Conservation (phyloP, 2,329 filamentous ascomycete genomes). For the Tympanopsis confertula region DNA sequence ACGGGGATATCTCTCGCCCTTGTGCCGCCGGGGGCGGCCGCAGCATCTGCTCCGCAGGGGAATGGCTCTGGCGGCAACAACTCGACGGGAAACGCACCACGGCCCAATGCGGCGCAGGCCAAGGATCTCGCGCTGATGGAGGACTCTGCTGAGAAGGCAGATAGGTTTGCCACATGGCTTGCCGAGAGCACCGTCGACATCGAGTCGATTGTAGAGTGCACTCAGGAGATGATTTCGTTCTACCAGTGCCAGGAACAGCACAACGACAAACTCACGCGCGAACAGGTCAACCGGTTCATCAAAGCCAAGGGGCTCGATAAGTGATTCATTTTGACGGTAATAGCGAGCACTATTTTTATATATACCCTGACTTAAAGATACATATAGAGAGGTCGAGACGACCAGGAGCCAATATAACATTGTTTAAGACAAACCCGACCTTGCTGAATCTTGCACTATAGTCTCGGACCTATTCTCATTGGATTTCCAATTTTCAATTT, state of each 20-base stretch:
- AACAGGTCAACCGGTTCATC: slow-evolving; percentile 46
- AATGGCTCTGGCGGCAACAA: neutral
- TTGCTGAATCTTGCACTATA: too few relatives aligned
- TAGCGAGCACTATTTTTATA: too few relatives aligned
- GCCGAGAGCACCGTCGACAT: slow-evolving; percentile 80
- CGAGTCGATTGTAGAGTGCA: slow-evolving; percentile 74
- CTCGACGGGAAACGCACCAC: neutral
- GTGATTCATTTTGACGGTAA: neutral
- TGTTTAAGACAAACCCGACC: too few relatives aligned
- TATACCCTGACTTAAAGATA: too few relatives aligned
- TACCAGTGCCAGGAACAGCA: slow-evolving; percentile 62
- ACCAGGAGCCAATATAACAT: too few relatives aligned
- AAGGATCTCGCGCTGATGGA: neutral
- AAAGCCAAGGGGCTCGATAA: slow-evolving; percentile 36
- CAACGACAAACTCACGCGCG: slow-evolving; percentile 44
- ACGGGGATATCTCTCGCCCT: slow-evolving; percentile 75
- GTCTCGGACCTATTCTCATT: too few relatives aligned
- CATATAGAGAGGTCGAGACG: too few relatives aligned
- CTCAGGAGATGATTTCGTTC: slow-evolving; percentile 81
- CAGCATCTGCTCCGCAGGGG: slow-evolving; percentile 11
- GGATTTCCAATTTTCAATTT: too few relatives aligned
- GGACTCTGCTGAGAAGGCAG: slow-evolving; percentile 44
- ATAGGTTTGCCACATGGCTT: slow-evolving; percentile 62
- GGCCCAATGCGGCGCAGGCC: neutral
- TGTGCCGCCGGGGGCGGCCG: slow-evolving; percentile 57